phyloP scores from a whole-genome alignment of 345 rosid species.

The Mallotus nudiflorus region DNA sequence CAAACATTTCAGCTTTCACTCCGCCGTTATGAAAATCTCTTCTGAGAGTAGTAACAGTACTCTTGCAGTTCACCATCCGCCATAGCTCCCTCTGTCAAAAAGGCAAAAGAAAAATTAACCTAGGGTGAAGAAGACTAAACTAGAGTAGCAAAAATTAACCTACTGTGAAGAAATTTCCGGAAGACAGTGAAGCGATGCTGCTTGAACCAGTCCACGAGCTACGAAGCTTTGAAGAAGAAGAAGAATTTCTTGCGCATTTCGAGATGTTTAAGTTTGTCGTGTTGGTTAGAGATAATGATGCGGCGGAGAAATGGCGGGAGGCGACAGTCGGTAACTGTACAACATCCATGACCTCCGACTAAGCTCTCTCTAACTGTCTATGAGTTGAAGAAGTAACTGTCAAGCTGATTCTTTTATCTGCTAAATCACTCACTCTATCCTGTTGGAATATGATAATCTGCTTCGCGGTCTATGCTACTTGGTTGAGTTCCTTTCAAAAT shows the following conservation, averaged over 20 bases:
- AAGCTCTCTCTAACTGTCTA: too few species aligned
- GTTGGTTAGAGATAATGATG: conserved; percentile 21
- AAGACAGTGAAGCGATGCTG: conserved; percentile 49
- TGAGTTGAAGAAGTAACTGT: too few species aligned
- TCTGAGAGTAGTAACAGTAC: conserved; percentile 36
- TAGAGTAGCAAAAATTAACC: conserved; percentile 14
- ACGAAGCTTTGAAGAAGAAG: conserved; percentile 10
- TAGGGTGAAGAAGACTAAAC: background rate
- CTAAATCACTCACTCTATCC: background rate
- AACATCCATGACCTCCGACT: conserved; percentile 47
- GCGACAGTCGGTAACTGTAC: conserved; percentile 43
- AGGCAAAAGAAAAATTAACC: background rate
- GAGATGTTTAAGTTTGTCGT: conserved; percentile 18
- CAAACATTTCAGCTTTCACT: conserved; percentile 94
- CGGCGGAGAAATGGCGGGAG: conserved; percentile 48
- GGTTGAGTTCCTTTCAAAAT: too few species aligned
- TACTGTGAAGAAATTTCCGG: conserved; percentile 58
- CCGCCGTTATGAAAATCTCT: conserved; percentile 45
- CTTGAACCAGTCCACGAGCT: conserved; percentile 46
- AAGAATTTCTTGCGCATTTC: conserved; percentile 25
- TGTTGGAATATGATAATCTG: background rate
- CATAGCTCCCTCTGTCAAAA: conserved; percentile 55
- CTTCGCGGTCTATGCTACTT: too few species aligned
- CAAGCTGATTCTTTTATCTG: background rate
- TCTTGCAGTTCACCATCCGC: conserved; percentile 63